Evolutionary conservation across 2,329 filamentous ascomycete species (phyloP).

Genomic region (Mariannaea sp.): DNA sequence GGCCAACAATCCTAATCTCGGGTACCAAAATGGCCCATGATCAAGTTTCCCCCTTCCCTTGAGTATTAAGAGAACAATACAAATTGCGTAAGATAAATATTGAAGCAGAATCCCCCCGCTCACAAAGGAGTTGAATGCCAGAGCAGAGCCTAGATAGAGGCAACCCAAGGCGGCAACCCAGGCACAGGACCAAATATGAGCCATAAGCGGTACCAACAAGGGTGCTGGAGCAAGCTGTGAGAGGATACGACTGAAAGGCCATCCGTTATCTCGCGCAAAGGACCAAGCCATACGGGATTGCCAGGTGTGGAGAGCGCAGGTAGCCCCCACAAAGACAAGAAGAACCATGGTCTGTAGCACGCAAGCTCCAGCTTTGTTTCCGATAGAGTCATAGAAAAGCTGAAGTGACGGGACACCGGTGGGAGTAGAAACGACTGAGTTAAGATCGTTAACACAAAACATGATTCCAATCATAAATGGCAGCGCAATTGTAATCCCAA

Average conservation of each 20-base stretch:
- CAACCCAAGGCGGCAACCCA: slow-evolving; percentile 5
- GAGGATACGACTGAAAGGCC: not conserved
- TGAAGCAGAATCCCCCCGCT: slow-evolving; percentile 5
- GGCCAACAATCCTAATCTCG: not conserved
- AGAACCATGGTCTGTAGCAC: not conserved
- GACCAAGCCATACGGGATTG: slow-evolving; percentile 13
- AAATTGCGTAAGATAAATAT: slow-evolving; percentile 1
- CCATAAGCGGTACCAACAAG: not conserved
- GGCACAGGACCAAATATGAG: slow-evolving; percentile 6
- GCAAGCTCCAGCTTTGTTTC: slow-evolving; percentile 3
- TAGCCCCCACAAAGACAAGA: not conserved
- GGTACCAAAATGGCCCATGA: slow-evolving; percentile 5
- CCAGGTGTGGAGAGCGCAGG: slow-evolving; percentile 4
- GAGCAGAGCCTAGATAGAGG: not conserved
- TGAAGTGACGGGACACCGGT: slow-evolving; percentile 4
- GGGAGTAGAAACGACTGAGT: not conserved
- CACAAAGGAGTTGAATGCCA: slow-evolving; percentile 2
- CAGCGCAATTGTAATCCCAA: not conserved
- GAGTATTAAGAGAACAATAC: not conserved
- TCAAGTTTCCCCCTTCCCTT: not conserved
- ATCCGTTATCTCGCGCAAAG: slow-evolving; percentile 2
- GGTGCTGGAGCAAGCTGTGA: not conserved
- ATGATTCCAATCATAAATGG: slow-evolving; percentile 5
- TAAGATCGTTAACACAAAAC: slow-evolving; percentile 5
- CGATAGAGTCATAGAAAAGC: not conserved